These are phyloP conservation scores for Graphilbum fragrans DNA, from an alignment of 2,329 filamentous ascomycete species.

Conservation along the genomic window DNA sequence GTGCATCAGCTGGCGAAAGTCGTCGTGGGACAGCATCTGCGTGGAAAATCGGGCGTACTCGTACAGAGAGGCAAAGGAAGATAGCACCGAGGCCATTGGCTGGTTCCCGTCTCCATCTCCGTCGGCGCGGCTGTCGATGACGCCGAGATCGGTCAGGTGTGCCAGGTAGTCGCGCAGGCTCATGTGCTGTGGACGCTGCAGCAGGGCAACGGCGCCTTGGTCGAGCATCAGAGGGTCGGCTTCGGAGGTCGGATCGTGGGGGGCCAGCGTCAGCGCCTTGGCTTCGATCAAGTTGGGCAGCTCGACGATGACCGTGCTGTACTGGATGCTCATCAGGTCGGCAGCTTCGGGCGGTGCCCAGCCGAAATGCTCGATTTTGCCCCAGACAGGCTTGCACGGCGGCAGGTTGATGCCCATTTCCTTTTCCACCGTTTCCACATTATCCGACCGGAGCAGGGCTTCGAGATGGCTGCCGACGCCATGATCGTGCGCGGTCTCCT, in stretches of 20 bases:
- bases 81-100: conserved; percentile 21
- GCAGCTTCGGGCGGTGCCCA: conserved; percentile 66
- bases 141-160: conserved; percentile 54
- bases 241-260: conserved; percentile 26
- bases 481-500: not conserved
- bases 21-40: conserved; percentile 50
- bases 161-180: conserved; percentile 68
- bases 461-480: not conserved
- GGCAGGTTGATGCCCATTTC: conserved; percentile 34
- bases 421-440: conserved; percentile 10
- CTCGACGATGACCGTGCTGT: conserved; percentile 68
- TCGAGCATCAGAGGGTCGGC: conserved; percentile 39
- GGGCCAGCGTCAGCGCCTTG: conserved; percentile 78
- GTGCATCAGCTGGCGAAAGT: conserved; percentile 72
- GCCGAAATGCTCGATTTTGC: conserved; percentile 70
- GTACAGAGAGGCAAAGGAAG: conserved; percentile 62
- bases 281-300: conserved; percentile 85
- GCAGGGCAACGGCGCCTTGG: conserved; percentile 52
- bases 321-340: conserved; percentile 66
- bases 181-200: conserved; percentile 61
- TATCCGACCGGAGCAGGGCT: not conserved
- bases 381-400: conserved; percentile 53
- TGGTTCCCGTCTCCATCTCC: not conserved
- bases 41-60: conserved; percentile 77
- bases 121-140: conserved; percentile 30